These are phyloP conservation scores for Triglochin maritima DNA, from an alignment of 106 monocot species.

Conservation along the genomic window DNA sequence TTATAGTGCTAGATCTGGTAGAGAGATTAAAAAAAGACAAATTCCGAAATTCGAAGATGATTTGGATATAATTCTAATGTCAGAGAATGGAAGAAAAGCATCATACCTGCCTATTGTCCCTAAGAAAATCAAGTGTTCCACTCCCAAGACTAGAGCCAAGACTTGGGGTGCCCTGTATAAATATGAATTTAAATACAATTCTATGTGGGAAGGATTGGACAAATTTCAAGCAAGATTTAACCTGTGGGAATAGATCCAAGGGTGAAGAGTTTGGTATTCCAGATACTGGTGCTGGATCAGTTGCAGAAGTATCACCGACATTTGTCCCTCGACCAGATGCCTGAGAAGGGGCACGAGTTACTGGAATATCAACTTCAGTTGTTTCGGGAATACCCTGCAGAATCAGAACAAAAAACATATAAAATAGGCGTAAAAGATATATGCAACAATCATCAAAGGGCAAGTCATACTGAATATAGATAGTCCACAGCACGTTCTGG, in stretches of 20 bases:
- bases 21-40: no score
- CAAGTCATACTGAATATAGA: conserved; percentile 66
- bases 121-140: conserved; percentile 86
- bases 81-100: not conserved
- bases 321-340: conserved; percentile 21
- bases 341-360: conserved; percentile 20
- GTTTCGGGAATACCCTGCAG: conserved; percentile 75
- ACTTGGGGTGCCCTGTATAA: conserved; percentile 27
- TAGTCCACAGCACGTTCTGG: conserved; percentile 99
- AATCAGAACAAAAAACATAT: conserved; percentile 3
- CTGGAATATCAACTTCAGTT: conserved; percentile 68
- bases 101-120: conserved; percentile 77
- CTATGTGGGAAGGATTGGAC: no score
- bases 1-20: no score
- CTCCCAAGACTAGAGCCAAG: conserved; percentile 39
- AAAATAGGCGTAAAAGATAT: not conserved
- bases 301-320: conserved; percentile 10
- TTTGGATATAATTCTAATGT: not conserved
- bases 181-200: not conserved
- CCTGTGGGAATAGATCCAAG: conserved; percentile 93
- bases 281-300: conserved; percentile 24
- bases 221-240: conserved; percentile 1
- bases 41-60: no score
- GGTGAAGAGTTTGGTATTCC: conserved; percentile 83
- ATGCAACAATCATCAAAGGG: not conserved